These are phyloP conservation scores for Pseudocohnilembus persalinus DNA, from an alignment of 169 alveolate genomes.

Conservation along the genomic window DNA sequence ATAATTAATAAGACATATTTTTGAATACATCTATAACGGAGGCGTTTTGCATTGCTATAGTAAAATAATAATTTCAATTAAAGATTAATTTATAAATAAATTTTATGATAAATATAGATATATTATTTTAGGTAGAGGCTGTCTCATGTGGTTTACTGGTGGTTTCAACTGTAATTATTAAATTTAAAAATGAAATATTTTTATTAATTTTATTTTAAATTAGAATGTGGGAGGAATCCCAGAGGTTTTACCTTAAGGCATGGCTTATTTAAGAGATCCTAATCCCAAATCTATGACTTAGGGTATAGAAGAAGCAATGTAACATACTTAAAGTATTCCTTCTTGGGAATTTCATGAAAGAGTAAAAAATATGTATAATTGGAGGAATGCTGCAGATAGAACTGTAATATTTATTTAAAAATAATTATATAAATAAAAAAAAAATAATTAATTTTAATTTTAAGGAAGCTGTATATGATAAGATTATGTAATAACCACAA, in stretches of 20 bases:
- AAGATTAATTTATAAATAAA: too few relatives aligned
- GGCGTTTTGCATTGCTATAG: conserved; percentile 98
- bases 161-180: conserved; percentile 88
- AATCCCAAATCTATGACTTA: conserved; percentile 71
- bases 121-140: conserved; percentile 88
- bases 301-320: conserved; percentile 78
- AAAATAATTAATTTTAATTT: too few relatives aligned
- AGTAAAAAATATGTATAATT: conserved; percentile 74
- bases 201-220: background rate
- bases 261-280: conserved; percentile 85
- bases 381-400: conserved; percentile 86
- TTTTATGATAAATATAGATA: too few relatives aligned
- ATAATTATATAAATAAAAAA: background rate
- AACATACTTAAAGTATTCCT: conserved; percentile 71
- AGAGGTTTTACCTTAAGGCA: conserved; percentile 89
- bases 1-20: conserved; percentile 87
- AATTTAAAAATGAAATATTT: background rate
- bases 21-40: conserved; percentile 98
- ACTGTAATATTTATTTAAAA: conserved; percentile 36
- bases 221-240: conserved; percentile 98
- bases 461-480: conserved; percentile 70
- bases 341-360: conserved; percentile 69
- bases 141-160: conserved; percentile 98
- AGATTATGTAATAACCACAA: conserved; percentile 7
- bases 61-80: too few relatives aligned